Evolutionary conservation across 306 rosid species (phyloP).

Genomic region (Begonia loranthoides): DNA sequence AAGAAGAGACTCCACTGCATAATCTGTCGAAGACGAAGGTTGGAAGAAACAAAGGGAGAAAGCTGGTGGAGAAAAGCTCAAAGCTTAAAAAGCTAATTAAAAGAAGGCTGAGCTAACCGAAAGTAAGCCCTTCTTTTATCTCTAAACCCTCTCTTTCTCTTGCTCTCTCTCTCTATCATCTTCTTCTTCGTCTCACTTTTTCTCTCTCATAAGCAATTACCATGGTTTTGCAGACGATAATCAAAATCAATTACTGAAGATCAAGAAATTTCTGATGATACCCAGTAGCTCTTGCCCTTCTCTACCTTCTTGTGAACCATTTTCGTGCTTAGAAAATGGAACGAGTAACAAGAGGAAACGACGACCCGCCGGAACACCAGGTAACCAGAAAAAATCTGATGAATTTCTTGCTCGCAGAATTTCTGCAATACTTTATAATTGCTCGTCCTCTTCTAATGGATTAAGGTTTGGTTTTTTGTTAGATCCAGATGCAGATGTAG

Average conservation of each 20-base stretch:
- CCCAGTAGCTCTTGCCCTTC: slow-evolving; percentile 49
- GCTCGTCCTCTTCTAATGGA: not conserved
- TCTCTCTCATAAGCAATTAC: not conserved
- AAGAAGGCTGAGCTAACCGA: slow-evolving; percentile 64
- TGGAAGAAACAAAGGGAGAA: slow-evolving; percentile 31
- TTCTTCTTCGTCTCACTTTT: slow-evolving; percentile 8
- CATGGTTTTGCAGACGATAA: too few species aligned
- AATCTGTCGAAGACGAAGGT: slow-evolving; percentile 40
- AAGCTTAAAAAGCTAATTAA: slow-evolving; percentile 40
- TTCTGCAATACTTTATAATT: too few species aligned
- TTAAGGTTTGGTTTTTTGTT: not conserved
- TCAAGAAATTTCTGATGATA: slow-evolving; percentile 26
- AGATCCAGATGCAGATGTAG: slow-evolving; percentile 99
- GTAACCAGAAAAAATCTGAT: slow-evolving; percentile 12
- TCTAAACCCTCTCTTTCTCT: slow-evolving; percentile 12
- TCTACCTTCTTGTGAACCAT: slow-evolving; percentile 61
- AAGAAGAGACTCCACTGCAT: slow-evolving; percentile 34
- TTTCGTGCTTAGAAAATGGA: slow-evolving; percentile 54
- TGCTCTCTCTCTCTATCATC: slow-evolving; percentile 9
- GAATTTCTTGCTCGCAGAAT: too few species aligned
- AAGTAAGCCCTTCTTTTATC: slow-evolving; percentile 25
- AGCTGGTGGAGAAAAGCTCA: slow-evolving; percentile 39
- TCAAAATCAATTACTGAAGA: too few species aligned
- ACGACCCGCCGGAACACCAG: slow-evolving; percentile 98
- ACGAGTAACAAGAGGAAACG: slow-evolving; percentile 62